Conservation (phyloP, 108 stramenopile genomes). For the Aureococcus anophagefferens region DNA sequence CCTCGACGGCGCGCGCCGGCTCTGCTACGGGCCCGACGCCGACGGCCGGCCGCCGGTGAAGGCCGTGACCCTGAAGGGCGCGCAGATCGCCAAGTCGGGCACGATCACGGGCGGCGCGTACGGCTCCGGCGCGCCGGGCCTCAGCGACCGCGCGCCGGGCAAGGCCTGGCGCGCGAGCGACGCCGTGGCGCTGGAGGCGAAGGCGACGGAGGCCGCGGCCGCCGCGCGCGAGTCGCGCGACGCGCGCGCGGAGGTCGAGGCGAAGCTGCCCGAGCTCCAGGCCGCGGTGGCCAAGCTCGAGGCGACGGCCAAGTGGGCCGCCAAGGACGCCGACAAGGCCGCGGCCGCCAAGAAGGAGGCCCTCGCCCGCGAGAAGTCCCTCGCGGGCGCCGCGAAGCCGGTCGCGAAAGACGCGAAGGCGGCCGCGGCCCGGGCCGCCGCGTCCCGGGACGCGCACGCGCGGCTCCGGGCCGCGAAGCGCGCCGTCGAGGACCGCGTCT, state of each 20-base stretch:
- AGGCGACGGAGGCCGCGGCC: slow-evolving; percentile 50
- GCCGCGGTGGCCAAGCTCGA: slow-evolving; percentile 54
- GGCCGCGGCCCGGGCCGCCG: too few relatives aligned
- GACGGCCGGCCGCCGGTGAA: slow-evolving; percentile 43
- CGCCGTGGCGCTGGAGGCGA: slow-evolving; percentile 53
- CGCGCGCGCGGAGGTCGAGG: slow-evolving; percentile 62
- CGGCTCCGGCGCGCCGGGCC: slow-evolving; percentile 52
- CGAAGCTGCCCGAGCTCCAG: slow-evolving; percentile 58
- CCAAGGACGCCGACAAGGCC: slow-evolving; percentile 12
- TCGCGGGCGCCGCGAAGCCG: slow-evolving; percentile 38
- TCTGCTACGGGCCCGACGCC: slow-evolving; percentile 54
- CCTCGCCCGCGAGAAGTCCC: slow-evolving; percentile 37
- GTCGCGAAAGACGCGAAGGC: slow-evolving; percentile 37
- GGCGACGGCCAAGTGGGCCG: slow-evolving; percentile 44
- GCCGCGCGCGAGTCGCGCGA: slow-evolving; percentile 52
- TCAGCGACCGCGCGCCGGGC: slow-evolving; percentile 58
- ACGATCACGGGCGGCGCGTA: slow-evolving; percentile 93
- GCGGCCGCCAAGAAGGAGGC: slow-evolving; percentile 24
- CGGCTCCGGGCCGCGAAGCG: slow-evolving; percentile 46
- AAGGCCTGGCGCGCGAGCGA: slow-evolving; percentile 62
- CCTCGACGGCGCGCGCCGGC: slow-evolving; percentile 74
- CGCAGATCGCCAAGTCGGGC: slow-evolving; percentile 88
- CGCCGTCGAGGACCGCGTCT: slow-evolving; percentile 53
- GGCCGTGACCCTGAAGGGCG: slow-evolving; percentile 84
- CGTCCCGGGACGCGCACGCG: neutral